Evolutionary conservation across 352 stramenopile species (phyloP).

Genomic region (Phytophthora colocasiae): DNA sequence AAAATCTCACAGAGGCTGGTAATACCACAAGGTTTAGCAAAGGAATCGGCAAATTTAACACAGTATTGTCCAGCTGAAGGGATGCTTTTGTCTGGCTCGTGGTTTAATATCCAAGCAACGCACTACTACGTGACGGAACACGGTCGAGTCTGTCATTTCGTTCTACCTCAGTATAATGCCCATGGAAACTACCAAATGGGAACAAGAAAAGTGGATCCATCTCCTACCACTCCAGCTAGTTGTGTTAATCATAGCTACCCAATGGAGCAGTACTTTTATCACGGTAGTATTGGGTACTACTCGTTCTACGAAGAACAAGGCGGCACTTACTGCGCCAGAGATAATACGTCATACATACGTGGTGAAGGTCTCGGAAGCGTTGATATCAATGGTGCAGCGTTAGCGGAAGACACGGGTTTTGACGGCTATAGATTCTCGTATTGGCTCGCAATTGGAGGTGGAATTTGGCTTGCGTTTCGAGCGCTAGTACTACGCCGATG

Average conservation of each 20-base stretch:
- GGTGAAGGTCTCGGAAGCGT: conserved; percentile 10
- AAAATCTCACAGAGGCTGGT: conserved; percentile 16
- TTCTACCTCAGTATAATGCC: conserved; percentile 23
- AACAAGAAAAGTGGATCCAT: not conserved
- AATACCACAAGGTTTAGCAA: not conserved
- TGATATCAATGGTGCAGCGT: conserved; percentile 13
- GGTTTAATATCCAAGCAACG: conserved; percentile 29
- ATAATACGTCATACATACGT: conserved; percentile 24
- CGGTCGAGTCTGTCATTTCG: conserved; percentile 20
- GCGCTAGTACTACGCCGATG: conserved; percentile 6
- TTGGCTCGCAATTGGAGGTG: conserved; percentile 11
- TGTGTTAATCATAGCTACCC: conserved; percentile 16
- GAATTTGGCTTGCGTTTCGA: conserved; percentile 11
- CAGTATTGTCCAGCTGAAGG: conserved; percentile 8
- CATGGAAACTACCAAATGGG: conserved; percentile 17
- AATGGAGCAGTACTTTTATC: conserved; percentile 17
- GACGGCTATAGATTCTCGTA: conserved; percentile 13
- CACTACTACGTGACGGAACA: conserved; percentile 9
- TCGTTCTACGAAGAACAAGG: conserved; percentile 21
- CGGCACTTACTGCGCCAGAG: conserved; percentile 15
- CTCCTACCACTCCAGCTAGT: not conserved
- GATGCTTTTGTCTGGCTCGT: conserved; percentile 23
- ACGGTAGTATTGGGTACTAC: conserved; percentile 21
- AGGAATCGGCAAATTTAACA: conserved; percentile 9
- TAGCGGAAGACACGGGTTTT: conserved; percentile 5